Evolutionary conservation across 495 filamentous ascomycete genomes (phyloP).

Genomic region (Thozetella sp.): DNA sequence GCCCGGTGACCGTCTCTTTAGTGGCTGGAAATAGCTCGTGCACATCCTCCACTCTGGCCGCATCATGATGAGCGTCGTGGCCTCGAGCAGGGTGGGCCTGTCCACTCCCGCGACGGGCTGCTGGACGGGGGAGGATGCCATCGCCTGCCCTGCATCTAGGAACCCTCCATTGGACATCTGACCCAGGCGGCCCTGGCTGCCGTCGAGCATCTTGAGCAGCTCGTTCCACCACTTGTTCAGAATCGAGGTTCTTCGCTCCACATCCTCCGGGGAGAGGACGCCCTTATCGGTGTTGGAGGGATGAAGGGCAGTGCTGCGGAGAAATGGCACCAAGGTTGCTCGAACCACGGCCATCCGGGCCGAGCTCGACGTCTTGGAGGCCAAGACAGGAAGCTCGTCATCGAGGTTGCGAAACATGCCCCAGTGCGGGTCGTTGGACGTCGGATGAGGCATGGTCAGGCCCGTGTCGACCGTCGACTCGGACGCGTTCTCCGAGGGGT

Average conservation of each 20-base stretch:
- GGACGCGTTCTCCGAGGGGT: constrained; percentile 62
- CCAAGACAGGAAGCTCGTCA: constrained; percentile 81
- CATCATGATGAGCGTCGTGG: constrained; percentile 86
- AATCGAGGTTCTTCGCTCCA: constrained; percentile 81
- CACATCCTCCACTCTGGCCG: constrained; percentile 88
- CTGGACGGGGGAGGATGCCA: constrained; percentile 11
- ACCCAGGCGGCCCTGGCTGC: constrained; percentile 37
- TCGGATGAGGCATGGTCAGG: constrained; percentile 43
- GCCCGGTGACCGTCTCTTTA: constrained; percentile 47
- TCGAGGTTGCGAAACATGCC: constrained; percentile 80
- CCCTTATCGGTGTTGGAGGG: constrained; percentile 63
- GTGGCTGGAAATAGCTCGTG: constrained; percentile 63
- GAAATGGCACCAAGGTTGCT: constrained; percentile 79
- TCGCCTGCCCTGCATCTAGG: constrained; percentile 29
- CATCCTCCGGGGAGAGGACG: constrained; percentile 68
- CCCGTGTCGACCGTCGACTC: constrained; percentile 43
- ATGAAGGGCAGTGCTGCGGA: constrained; percentile 72
- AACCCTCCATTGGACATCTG: constrained; percentile 27
- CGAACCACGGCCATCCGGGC: constrained; percentile 83
- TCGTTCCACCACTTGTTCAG: constrained; percentile 97
- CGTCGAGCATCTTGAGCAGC: constrained; percentile 83
- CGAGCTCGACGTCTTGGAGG: constrained; percentile 68
- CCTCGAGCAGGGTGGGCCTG: constrained; percentile 81
- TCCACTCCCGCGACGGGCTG: constrained; percentile 37
- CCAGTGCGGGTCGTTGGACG: constrained; percentile 85